phyloP scores from a whole-genome alignment of 2,329 filamentous ascomycete species.

The Alternaria incomplexa region DNA sequence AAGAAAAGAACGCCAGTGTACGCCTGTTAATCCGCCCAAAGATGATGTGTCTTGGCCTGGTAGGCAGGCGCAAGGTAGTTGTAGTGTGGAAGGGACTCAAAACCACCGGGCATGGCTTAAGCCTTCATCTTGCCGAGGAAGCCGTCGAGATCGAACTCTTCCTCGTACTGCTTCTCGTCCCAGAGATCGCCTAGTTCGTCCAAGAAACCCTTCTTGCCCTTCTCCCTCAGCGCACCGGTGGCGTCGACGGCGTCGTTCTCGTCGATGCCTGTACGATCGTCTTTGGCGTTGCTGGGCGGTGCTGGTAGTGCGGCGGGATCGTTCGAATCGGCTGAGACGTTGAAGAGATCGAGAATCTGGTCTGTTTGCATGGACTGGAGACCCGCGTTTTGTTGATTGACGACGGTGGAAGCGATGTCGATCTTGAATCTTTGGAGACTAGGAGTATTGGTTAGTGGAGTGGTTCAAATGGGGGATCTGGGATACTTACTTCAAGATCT shows the following conservation, averaged over 20 bases:
- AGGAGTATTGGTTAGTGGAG: constrained; percentile 15
- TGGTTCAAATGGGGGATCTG: background rate
- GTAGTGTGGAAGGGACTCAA: background rate
- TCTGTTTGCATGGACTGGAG: constrained; percentile 97
- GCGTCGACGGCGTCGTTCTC: constrained; percentile 83
- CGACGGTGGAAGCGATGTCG: constrained; percentile 95
- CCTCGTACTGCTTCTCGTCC: constrained; percentile 97
- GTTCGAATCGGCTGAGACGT: constrained; percentile 61
- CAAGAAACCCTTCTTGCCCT: constrained; percentile 95
- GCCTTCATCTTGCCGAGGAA: constrained; percentile 92
- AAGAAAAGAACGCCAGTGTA: background rate
- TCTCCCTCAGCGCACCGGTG: constrained; percentile 88
- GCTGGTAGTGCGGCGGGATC: constrained; percentile 64
- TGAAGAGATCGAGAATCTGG: constrained; percentile 96
- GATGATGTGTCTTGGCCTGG: background rate
- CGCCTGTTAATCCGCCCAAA: background rate
- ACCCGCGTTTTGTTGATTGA: constrained; percentile 98
- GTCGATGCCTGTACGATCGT: constrained; percentile 71
- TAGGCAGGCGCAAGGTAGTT: background rate
- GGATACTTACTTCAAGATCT: constrained; percentile 79
- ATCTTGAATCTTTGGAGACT: constrained; percentile 99
- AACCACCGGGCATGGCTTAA: constrained; percentile 18
- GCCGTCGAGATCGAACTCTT: constrained; percentile 94
- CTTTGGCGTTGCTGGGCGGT: constrained; percentile 65
- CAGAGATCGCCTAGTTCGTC: constrained; percentile 95